phyloP scores from a whole-genome alignment of 441 rosid species.

The Pelargonium cotyledonis region DNA sequence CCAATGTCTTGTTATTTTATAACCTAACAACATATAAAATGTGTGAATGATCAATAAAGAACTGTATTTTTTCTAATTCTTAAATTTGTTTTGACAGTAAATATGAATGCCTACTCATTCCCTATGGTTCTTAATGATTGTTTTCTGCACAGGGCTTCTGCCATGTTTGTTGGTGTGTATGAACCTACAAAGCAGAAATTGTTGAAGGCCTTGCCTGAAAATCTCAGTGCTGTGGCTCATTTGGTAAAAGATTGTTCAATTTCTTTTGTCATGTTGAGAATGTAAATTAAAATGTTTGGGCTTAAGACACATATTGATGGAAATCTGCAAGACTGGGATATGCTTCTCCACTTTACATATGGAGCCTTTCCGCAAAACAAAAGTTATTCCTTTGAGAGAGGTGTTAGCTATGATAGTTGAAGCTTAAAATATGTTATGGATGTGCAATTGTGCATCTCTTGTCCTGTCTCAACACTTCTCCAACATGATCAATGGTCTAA shows the following conservation, averaged over 20 bases:
- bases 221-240: conserved; percentile 85
- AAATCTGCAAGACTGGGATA: not conserved
- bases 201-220: conserved; percentile 66
- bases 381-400: not conserved
- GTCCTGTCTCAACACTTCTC: conserved; percentile 4
- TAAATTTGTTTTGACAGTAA: not conserved
- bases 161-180: conserved; percentile 88
- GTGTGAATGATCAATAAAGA: not conserved
- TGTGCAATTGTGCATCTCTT: not conserved
- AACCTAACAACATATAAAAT: not conserved
- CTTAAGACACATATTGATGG: not conserved
- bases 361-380: not conserved
- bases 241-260: conserved; percentile 45
- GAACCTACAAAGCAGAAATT: conserved; percentile 93
- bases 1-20: not conserved
- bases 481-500: not conserved
- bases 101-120: not conserved
- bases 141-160: conserved; percentile 65
- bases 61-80: not conserved
- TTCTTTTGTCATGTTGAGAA: conserved; percentile 3
- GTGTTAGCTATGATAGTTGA: conserved; percentile 6
- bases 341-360: conserved; percentile 2
- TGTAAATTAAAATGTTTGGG: not conserved
- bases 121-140: conserved; percentile 5
- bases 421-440: conserved; percentile 8